Evolutionary conservation across 495 filamentous ascomycete genomes (phyloP).

Genomic region (Lindgomyces ingoldianus): DNA sequence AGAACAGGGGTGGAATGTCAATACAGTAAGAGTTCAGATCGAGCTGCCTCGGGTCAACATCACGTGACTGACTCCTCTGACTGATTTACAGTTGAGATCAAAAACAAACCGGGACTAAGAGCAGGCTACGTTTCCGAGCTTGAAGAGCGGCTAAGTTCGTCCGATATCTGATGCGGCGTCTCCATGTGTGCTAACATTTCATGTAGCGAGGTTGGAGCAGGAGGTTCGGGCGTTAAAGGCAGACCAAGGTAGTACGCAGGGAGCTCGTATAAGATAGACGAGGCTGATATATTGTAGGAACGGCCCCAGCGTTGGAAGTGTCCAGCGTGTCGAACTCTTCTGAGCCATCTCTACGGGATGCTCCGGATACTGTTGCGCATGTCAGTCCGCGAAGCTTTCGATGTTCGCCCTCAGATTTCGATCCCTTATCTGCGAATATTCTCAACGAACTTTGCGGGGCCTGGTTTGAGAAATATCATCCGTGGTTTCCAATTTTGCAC

Average conservation of each 20-base stretch:
- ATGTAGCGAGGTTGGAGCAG: constrained; percentile 21
- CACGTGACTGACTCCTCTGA: constrained; percentile 10
- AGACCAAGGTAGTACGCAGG: constrained; percentile 15
- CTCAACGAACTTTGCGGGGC: constrained; percentile 36
- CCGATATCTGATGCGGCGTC: neutral
- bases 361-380: constrained; percentile 4
- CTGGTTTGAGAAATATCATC: constrained; percentile 44
- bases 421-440: constrained; percentile 22
- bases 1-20: constrained; percentile 15
- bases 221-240: constrained; percentile 32
- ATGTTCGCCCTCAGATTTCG: constrained; percentile 26
- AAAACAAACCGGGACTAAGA: constrained; percentile 40
- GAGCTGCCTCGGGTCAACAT: neutral
- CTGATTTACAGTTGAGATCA: constrained; percentile 13
- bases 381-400: constrained; percentile 7
- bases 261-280: neutral
- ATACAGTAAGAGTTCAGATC: constrained; percentile 12
- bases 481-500: constrained; percentile 46
- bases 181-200: neutral
- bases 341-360: constrained; percentile 1
- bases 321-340: constrained; percentile 9
- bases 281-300: neutral
- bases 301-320: neutral
- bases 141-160: constrained; percentile 38
- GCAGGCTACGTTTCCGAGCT: constrained; percentile 43